phyloP scores from a whole-genome alignment of 495 filamentous ascomycete species.

The Ramalina intermedia region DNA sequence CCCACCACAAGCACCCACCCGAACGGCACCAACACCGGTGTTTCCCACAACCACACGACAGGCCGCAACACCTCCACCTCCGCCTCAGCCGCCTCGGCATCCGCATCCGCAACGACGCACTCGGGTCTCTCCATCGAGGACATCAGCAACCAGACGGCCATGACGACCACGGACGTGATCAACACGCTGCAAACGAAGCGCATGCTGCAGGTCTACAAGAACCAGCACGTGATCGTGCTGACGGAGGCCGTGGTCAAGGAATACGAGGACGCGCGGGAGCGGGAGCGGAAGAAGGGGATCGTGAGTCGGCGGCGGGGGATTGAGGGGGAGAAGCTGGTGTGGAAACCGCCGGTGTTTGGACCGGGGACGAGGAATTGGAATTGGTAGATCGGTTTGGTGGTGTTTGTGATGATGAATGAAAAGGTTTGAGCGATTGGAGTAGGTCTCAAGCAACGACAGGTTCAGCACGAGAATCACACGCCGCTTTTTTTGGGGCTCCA shows the following conservation, averaged over 20 bases:
- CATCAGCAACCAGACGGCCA: constrained; percentile 61
- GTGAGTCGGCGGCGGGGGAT: constrained; percentile 45
- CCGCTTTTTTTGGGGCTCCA: no score
- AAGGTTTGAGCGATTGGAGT: no score
- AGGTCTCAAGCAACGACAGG: no score
- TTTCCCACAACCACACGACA: constrained; percentile 68
- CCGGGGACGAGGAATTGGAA: constrained; percentile 87
- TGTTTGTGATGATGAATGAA: no score
- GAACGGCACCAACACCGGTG: constrained; percentile 21
- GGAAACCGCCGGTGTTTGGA: constrained; percentile 93
- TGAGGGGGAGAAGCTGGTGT: constrained; percentile 63
- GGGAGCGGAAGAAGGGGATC: constrained; percentile 63
- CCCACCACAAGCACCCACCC: constrained; percentile 14
- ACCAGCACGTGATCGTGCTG: constrained; percentile 83
- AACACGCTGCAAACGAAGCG: constrained; percentile 83
- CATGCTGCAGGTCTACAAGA: constrained; percentile 88
- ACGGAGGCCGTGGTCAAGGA: constrained; percentile 67
- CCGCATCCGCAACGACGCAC: neutral
- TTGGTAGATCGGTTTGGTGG: constrained; percentile 40
- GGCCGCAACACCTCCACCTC: constrained; percentile 78
- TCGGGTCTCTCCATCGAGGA: constrained; percentile 62
- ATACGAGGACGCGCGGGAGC: constrained; percentile 52
- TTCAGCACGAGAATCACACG: no score
- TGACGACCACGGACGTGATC: constrained; percentile 92
- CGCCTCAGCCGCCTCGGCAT: constrained; percentile 38